A percentile compares a stretch with the other conserved stretches of the same genome.
phyloP scores from a whole-genome alignment of 345 rosid genomes.

The Crucihimalaya himalaica region DNA sequence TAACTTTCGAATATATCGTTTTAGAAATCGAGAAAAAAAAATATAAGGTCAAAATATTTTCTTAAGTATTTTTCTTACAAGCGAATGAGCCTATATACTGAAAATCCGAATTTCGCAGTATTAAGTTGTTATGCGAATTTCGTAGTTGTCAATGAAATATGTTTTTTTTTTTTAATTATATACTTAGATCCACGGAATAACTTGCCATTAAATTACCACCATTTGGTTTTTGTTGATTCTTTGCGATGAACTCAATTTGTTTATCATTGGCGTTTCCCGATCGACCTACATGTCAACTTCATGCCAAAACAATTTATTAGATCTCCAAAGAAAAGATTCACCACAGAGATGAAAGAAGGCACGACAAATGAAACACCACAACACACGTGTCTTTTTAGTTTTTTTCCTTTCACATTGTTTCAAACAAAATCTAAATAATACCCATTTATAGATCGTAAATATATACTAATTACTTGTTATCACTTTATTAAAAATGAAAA shows the following conservation, averaged over 20 bases:
- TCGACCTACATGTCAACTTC: slow-evolving; percentile 23
- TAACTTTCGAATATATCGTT: not conserved
- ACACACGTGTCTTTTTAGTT: slow-evolving; percentile 17
- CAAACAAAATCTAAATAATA: not conserved
- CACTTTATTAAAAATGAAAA: no score
- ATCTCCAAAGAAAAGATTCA: not conserved
- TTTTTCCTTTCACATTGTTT: not conserved
- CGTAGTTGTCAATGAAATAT: not conserved
- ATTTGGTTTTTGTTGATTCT: not conserved
- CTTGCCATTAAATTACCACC: not conserved
- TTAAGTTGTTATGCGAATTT: not conserved
- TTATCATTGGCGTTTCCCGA: not conserved
- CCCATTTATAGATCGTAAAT: not conserved
- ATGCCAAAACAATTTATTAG: not conserved
- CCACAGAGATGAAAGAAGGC: not conserved
- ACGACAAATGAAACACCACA: slow-evolving; percentile 9
- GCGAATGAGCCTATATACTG: not conserved
- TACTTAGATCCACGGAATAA: not conserved
- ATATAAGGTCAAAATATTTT: not conserved
- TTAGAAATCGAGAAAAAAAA: not conserved
- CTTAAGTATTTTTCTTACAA: not conserved
- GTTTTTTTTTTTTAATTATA: no score
- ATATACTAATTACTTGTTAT: not conserved
- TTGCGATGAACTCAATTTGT: not conserved
- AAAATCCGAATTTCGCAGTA: not conserved